Evolutionary conservation across 2,329 filamentous ascomycete species (phyloP).

Genomic region (Xylariaceae sp.): DNA sequence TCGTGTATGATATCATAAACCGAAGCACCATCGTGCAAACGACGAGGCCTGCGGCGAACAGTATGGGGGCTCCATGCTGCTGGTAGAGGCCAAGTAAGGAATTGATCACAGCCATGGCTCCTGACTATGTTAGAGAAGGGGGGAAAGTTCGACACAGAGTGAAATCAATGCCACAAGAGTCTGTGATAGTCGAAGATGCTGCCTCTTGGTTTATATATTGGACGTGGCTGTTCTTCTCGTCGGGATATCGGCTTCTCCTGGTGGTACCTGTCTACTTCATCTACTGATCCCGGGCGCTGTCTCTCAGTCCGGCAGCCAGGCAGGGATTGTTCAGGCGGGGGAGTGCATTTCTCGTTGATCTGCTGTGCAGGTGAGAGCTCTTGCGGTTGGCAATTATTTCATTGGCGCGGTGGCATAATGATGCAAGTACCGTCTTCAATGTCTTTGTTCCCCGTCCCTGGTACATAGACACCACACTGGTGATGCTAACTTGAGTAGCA

Average conservation of each 20-base stretch:
- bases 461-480: neutral
- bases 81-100: constrained; percentile 5
- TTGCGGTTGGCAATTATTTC: neutral
- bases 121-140: neutral
- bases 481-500: neutral
- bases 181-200: neutral
- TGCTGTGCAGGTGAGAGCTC: neutral
- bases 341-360: neutral
- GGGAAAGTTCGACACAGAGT: neutral
- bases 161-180: neutral
- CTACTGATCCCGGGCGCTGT: too few species aligned
- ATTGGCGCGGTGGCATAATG: neutral
- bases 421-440: neutral
- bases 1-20: constrained; percentile 12
- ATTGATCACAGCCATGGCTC: constrained; percentile 12
- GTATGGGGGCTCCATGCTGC: constrained; percentile 7
- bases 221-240: neutral
- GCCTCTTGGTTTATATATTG: neutral
- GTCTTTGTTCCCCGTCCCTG: neutral
- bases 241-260: neutral
- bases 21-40: constrained; percentile 3
- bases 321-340: neutral
- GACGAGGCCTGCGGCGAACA: constrained; percentile 5
- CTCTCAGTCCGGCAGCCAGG: neutral
- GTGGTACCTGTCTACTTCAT: neutral